Evolutionary conservation across 768 basidiomycete species (phyloP), one percentile per base, ranked within the genome.

Genomic region (Phaeotremella skinneri): DNA sequence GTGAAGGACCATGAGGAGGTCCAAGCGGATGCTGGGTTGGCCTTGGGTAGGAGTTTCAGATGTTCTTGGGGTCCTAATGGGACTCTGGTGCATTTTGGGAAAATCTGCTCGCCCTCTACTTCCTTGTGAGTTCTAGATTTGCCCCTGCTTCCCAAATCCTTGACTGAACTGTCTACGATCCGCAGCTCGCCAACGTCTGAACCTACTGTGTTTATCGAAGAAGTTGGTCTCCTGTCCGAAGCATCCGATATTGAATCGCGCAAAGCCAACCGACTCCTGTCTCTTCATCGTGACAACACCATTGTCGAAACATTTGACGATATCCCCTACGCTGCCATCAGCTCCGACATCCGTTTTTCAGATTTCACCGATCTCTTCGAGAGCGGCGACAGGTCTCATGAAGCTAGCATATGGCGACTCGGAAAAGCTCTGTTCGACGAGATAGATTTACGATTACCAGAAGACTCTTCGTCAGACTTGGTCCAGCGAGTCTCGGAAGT

Each of bases 41-140:
- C 88, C 0, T 79, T 92, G 56, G 92, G 92, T 13, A 83, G 91
- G 17, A 90, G 89, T 13, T 96, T 91, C 76, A 83, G 91, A 56
- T 90, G 88, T 2, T 86, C 90, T 3, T 98, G 92, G 91, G 90
- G 93, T 20, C 87, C 89, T 1, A 82, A 83, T 34, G 91, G 91
- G 0, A 81, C 80, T 37, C 72, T 97, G 5, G 85, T 86, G 11
- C 87, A 90, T 75, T 75, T 87, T 11, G 92, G 90, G n/a, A 80
- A 81, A 49, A 78, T 94, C 14, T 68, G 69, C 42, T 64, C 61
- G 1, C 65, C 66, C 25, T n/a, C 23, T 2, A 37, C 63, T 2
- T 31, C 53, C 1, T 56, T 64, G 68, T 74, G 62, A 87, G 88
- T 77, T 79, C 81, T 45, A n/a, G n/a, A n/a, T n/a, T n/a, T 37